These are phyloP conservation scores for Phytophthora chlamydospora DNA, from an alignment of 352 stramenopile species.

Conservation along the genomic window DNA sequence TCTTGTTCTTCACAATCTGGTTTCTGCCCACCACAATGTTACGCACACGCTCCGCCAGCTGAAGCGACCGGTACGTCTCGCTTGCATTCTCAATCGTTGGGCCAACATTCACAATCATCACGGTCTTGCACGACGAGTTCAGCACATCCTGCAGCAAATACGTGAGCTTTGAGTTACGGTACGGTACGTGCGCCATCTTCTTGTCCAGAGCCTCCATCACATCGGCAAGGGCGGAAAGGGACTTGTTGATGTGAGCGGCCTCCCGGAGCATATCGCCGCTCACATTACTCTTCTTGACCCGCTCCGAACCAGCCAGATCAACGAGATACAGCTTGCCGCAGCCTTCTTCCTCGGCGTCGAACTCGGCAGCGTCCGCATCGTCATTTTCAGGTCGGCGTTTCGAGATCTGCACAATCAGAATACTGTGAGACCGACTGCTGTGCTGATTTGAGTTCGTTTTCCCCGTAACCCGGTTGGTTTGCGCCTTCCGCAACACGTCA, in stretches of 20 bases:
- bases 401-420: constrained; percentile 93
- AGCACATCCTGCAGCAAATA: constrained; percentile 95
- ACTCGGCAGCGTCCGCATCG: constrained; percentile 31
- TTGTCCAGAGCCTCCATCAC: constrained; percentile 93
- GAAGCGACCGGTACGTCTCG: constrained; percentile 89
- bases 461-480: constrained; percentile 83
- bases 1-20: constrained; percentile 86
- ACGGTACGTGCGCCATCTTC: constrained; percentile 94
- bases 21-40: constrained; percentile 84
- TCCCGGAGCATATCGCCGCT: constrained; percentile 84
- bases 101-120: constrained; percentile 95
- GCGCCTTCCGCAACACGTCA: constrained; percentile 62
- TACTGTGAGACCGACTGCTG: constrained; percentile 92
- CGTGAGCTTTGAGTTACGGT: constrained; percentile 98
- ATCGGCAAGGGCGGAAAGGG: constrained; percentile 93
- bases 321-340: constrained; percentile 93
- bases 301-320: constrained; percentile 92
- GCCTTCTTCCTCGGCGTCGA: constrained; percentile 51
- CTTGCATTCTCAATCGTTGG: constrained; percentile 81
- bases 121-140: constrained; percentile 90
- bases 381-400: constrained; percentile 43
- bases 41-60: constrained; percentile 84
- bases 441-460: constrained; percentile 90
- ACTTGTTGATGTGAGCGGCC: constrained; percentile 89
- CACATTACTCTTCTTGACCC: constrained; percentile 92